Conservation (phyloP, 1,284 basidiomycete genomes). For the Hemileia vastatrix region DNA sequence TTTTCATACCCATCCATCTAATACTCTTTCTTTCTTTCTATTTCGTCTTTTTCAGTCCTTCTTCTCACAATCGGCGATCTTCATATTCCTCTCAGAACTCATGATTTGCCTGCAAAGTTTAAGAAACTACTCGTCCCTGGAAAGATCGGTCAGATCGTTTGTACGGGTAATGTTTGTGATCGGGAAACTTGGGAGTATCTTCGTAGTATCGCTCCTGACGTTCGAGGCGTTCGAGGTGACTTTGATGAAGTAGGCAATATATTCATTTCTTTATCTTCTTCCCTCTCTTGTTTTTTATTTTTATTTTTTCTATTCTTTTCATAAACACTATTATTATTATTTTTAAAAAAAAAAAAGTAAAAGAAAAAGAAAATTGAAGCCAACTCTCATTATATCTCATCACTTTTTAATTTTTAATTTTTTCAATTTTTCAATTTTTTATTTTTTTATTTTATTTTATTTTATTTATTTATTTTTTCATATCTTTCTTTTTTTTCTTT, state of each 20-base stretch:
- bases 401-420: neutral
- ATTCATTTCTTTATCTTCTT: no score
- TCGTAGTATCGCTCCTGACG: conserved; percentile 89
- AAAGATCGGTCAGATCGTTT: conserved; percentile 96
- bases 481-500: neutral
- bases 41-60: conserved; percentile 62
- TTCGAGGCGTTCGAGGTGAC: conserved; percentile 84
- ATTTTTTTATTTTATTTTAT: neutral
- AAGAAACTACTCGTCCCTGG: conserved; percentile 91
- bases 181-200: conserved; percentile 95
- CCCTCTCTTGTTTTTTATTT: conserved; percentile 8
- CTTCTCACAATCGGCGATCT: conserved; percentile 90
- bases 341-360: no score
- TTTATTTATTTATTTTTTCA: neutral
- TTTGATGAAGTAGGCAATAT: conserved; percentile 81
- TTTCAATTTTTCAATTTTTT: neutral
- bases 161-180: conserved; percentile 96
- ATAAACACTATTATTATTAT: no score
- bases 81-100: conserved; percentile 75
- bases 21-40: no score
- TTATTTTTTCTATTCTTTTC: neutral
- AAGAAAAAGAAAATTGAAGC: no score
- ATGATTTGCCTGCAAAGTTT: conserved; percentile 90
- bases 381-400: no score
- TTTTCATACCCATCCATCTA: no score